Evolutionary conservation across 805 yeast species (phyloP), one percentile per base, ranked within the genome.

Genomic region (Lipomyces orientalis): DNA sequence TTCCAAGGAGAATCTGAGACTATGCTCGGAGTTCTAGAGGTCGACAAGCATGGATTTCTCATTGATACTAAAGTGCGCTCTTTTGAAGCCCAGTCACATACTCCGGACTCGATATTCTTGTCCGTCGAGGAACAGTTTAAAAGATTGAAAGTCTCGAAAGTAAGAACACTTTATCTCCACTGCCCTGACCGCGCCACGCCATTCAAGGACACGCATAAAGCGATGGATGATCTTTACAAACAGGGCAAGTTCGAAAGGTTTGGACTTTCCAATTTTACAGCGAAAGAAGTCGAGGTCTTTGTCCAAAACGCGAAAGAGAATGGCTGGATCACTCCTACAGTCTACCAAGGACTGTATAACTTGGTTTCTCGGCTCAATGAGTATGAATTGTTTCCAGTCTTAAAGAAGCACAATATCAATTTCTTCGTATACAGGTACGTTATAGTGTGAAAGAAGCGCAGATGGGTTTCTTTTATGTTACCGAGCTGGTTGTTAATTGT

Each of bases 311-410:
- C 75, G 4, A 66, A 68, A 43, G 64, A 66, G 58, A 66, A 75
- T 56, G 70, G 69, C 19, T 75, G 75, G 66, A 70, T 74, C 37
- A 58, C 66, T 16, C 78, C 78, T 0, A 65, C 77, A 4, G 76
- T 76, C 19, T 75, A 71, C 64, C 78, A 76, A 61, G 78, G 77
- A 29, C 66, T 73, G 35, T 76, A 76, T 66, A 76, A 76, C 60
- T 71, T 75, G 33, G 69, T 76, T 51, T 66, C 76, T 16, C 72
- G 77, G 31, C 62, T 59, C 52, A 61, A 56, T 54, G 78, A 75
- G 62, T 12, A 39, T 5, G 74, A 73, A 12, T 62, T 75, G 25
- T 71, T 75, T 54, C 77, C 78, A 0, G 52, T 71, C 16, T 61
- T 75, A 51, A 62, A 70, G 43, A 67, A 68, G 57, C 62, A 66